These are phyloP conservation scores for Tuber borchii DNA, from an alignment of 495 filamentous ascomycete genomes.

Conservation along the genomic window DNA sequence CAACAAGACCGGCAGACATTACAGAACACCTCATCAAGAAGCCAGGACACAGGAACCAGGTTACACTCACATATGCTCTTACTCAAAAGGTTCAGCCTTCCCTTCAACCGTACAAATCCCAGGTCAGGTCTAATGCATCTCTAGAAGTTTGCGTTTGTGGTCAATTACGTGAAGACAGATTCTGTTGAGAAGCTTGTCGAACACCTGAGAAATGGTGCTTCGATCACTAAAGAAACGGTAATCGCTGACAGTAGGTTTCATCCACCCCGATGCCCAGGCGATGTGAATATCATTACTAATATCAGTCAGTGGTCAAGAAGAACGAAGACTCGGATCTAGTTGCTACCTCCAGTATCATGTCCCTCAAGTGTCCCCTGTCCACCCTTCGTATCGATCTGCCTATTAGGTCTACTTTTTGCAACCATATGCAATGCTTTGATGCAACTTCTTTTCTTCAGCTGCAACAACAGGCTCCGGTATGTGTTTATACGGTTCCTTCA, in stretches of 20 bases:
- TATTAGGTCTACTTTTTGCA: constrained; percentile 70
- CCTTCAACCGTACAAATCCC: constrained; percentile 5
- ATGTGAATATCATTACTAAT: constrained; percentile 31
- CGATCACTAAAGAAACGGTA: constrained; percentile 74
- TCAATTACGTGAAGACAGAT: constrained; percentile 66
- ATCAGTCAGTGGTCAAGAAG: constrained; percentile 61
- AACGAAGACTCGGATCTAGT: constrained; percentile 83
- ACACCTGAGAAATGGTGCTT: constrained; percentile 57
- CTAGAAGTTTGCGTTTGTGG: constrained; percentile 69
- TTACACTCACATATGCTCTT: constrained; percentile 85
- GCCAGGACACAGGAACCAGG: constrained; percentile 61
- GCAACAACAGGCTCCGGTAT: constrained; percentile 78
- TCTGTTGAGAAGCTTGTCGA: constrained; percentile 66
- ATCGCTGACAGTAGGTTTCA: constrained; percentile 68
- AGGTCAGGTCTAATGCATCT: constrained; percentile 13
- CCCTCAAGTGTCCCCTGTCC: constrained; percentile 84
- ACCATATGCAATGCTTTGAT: constrained; percentile 92
- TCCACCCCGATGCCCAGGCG: neutral
- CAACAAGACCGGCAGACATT: constrained; percentile 85
- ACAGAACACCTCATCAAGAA: constrained; percentile 63
- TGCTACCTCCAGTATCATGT: constrained; percentile 77
- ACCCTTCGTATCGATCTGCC: constrained; percentile 74
- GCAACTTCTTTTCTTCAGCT: constrained; percentile 86
- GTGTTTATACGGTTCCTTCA: neutral
- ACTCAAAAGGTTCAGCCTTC: constrained; percentile 66